Evolutionary conservation across 177 flowering plant genomes (phyloP).

Genomic region (Telopea speciosissima): DNA sequence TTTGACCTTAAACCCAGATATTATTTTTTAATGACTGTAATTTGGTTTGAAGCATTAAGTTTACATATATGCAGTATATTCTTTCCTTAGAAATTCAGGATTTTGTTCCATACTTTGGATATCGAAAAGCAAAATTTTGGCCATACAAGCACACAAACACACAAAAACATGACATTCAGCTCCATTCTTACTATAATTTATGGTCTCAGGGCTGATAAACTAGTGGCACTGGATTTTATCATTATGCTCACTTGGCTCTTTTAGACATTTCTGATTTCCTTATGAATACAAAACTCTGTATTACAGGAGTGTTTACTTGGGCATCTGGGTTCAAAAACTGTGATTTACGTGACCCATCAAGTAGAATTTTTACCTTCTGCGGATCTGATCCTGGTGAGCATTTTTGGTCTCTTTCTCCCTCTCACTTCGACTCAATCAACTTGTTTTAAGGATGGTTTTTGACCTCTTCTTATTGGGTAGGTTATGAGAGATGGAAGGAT

Average conservation of each 20-base stretch:
- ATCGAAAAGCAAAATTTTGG: too few relatives aligned
- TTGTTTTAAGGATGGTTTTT: not conserved
- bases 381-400: slow-evolving; percentile 45
- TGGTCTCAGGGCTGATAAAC: not conserved
- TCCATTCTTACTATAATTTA: not conserved
- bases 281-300: not conserved
- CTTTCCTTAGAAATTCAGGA: not conserved
- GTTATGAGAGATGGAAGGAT: slow-evolving; percentile 49
- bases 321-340: slow-evolving; percentile 44
- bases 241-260: not conserved
- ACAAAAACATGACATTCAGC: too few relatives aligned
- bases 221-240: not conserved
- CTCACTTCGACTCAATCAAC: not conserved
- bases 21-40: not conserved
- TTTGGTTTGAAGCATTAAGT: not conserved
- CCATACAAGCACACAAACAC: too few relatives aligned
- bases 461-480: slow-evolving; percentile 14
- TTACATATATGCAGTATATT: too few relatives aligned
- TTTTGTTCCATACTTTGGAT: too few relatives aligned
- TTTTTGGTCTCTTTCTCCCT: not conserved
- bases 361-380: slow-evolving; percentile 53
- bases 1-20: not conserved
- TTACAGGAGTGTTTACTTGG: slow-evolving; percentile 50
- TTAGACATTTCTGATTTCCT: not conserved
- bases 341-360: slow-evolving; percentile 58